Base-by-base conservation (phyloP, 2,329 filamentous ascomycete genomes). In the Tympanopsis confertula region DNA sequence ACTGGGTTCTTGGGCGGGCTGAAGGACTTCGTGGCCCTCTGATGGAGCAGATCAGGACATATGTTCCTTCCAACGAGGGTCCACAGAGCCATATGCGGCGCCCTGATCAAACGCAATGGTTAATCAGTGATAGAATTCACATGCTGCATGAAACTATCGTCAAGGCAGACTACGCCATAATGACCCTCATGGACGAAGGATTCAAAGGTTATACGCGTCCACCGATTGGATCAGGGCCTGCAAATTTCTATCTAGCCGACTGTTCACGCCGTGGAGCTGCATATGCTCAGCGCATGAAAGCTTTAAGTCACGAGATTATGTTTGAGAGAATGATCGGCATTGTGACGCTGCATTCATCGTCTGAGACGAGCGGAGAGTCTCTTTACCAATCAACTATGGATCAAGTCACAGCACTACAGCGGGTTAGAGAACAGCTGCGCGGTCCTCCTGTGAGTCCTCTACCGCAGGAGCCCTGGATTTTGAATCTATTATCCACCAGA, bases 131-230 rank as follows among this genome's bases (percentile, higher is more conserved):
- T 18, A n/a, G 4, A 19, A n/a, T 35, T n/a, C 33, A 35, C 33
- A 19, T 18, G n/a, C 17, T 35, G 7, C 15, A n/a, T 18, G 33
- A 35, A 19, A 35, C 19, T 13, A 19, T 18, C n/a, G 4, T 5
- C 5, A 13, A 19, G 7, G 50, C 50, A 0, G 50, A 53, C 35
- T 47, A 41, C 15, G 41, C 36, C 2, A 51, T 53, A 17, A 39
- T 45, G 38, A 44, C 51, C 3, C 44, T 45, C 1, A 51, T 52
- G 48, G 19, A 49, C 7, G n/a, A n/a, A n/a, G 50, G 47, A 4
- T 52, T 51, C 22, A 43, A 44, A 14, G 48, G 46, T 7, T 2
- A 13, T 1, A 35, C 35, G 3, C n/a, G n/a, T n/a, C n/a, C n/a
- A n/a, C n/a, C n/a, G n/a, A n/a, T n/a, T n/a, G n/a, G n/a, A n/a